A percentile compares a stretch with the other conserved stretches of the same genome.
Evolutionary conservation across 164 flowering plant genomes (phyloP).

Genomic region (Akebia trifoliata): DNA sequence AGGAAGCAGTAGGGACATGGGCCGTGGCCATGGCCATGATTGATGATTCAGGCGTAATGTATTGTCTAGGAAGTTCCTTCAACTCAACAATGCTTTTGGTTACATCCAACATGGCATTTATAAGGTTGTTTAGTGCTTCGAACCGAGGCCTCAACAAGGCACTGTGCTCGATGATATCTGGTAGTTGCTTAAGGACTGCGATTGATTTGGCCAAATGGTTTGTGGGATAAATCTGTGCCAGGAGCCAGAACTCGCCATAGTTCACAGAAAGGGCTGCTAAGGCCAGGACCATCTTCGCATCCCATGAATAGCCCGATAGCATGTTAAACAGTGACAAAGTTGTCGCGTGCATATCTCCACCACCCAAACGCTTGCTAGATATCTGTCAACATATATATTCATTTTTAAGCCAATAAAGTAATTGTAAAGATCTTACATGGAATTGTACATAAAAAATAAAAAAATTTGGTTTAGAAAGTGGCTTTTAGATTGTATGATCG

Average conservation of each 20-base stretch:
- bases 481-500: too few species aligned
- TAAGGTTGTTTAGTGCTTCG: slow-evolving; percentile 35
- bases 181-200: slow-evolving; percentile 41
- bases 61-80: slow-evolving; percentile 34
- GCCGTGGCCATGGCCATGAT: slow-evolving; percentile 29
- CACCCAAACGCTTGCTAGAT: slow-evolving; percentile 55
- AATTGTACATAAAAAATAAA: not conserved
- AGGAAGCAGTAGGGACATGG: slow-evolving; percentile 45
- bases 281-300: slow-evolving; percentile 42
- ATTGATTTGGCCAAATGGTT: slow-evolving; percentile 45
- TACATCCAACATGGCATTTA: slow-evolving; percentile 33
- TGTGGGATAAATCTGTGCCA: slow-evolving; percentile 29
- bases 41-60: slow-evolving; percentile 32
- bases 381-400: slow-evolving; percentile 28
- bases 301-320: slow-evolving; percentile 44
- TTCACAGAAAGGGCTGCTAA: slow-evolving; percentile 39
- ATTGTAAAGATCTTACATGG: not conserved
- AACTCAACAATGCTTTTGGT: slow-evolving; percentile 45
- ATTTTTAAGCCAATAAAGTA: not conserved
- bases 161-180: slow-evolving; percentile 41
- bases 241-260: slow-evolving; percentile 55
- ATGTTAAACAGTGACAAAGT: slow-evolving; percentile 39
- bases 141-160: slow-evolving; percentile 35
- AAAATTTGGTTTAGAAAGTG: too few species aligned
- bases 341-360: slow-evolving; percentile 54